phyloP scores from a whole-genome alignment of 148 eudicot species.

The Silene conica region DNA sequence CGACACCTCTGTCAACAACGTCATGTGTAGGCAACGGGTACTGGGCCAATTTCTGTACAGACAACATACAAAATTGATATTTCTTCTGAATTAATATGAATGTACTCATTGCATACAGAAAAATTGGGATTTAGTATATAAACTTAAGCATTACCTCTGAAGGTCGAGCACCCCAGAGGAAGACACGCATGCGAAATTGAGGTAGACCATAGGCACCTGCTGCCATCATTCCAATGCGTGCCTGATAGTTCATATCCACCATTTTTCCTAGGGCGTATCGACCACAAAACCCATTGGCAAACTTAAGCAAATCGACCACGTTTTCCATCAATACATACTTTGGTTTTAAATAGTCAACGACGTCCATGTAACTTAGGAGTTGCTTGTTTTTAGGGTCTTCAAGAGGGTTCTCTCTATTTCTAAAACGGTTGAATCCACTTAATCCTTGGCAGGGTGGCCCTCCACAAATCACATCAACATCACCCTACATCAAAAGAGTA shows the following conservation, averaged over 20 bases:
- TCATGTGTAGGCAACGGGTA: constrained; percentile 81
- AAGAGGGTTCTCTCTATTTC: constrained; percentile 48
- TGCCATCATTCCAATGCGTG: constrained; percentile 76
- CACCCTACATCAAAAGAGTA: constrained; percentile 40
- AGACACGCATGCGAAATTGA: constrained; percentile 72
- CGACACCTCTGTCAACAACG: constrained; percentile 51
- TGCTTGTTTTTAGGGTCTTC: constrained; percentile 53
- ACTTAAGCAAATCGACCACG: constrained; percentile 64
- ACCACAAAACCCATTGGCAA: constrained; percentile 53
- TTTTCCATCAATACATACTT: constrained; percentile 69
- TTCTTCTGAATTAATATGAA: neutral
- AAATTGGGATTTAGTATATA: neutral
- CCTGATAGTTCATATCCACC: constrained; percentile 66
- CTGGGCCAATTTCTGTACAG: constrained; percentile 62
- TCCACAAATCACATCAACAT: constrained; percentile 71
- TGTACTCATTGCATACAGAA: neutral
- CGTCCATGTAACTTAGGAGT: constrained; percentile 61
- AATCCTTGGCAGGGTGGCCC: constrained; percentile 94
- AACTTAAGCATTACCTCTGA: constrained; percentile 36
- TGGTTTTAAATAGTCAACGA: constrained; percentile 56
- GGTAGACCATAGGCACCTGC: constrained; percentile 84
- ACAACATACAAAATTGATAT: neutral
- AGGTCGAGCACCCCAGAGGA: constrained; percentile 70
- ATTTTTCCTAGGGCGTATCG: constrained; percentile 71
- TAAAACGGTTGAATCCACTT: constrained; percentile 74